Conservation (phyloP, 805 yeast genomes). For the Starmerella sirachaensis region DNA sequence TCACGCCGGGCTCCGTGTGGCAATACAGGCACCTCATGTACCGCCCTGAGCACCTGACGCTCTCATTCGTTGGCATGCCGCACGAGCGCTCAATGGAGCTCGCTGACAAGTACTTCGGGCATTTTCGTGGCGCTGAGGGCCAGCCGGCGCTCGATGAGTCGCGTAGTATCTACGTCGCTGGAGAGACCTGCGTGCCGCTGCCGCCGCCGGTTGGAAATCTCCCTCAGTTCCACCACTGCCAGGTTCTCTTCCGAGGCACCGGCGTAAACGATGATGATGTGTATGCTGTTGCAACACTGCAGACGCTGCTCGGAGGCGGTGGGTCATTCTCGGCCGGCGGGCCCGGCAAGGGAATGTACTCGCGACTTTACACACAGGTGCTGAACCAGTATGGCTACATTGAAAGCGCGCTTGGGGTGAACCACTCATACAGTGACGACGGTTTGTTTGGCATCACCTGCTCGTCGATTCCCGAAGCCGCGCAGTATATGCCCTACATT, state of each 20-base stretch:
- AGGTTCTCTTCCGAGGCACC: slow-evolving; percentile 78
- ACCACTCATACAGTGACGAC: slow-evolving; percentile 79
- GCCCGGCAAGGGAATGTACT: slow-evolving; percentile 98
- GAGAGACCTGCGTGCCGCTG: slow-evolving; percentile 43
- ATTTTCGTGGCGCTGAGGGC: slow-evolving; percentile 33
- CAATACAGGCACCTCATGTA: slow-evolving; percentile 55
- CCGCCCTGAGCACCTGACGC: slow-evolving; percentile 69
- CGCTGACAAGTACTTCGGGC: slow-evolving; percentile 53
- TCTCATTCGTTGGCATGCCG: slow-evolving; percentile 77
- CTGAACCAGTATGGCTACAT: slow-evolving; percentile 83
- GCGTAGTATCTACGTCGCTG: slow-evolving; percentile 46
- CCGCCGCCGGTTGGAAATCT: slow-evolving; percentile 49
- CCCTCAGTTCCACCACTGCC: slow-evolving; percentile 75
- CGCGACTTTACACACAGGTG: slow-evolving; percentile 81
- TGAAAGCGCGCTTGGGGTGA: slow-evolving; percentile 78
- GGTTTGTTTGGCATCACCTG: slow-evolving; percentile 86
- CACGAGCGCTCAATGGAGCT: slow-evolving; percentile 56
- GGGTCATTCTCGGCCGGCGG: slow-evolving; percentile 98
- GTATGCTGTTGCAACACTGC: slow-evolving; percentile 81
- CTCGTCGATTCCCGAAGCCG: slow-evolving; percentile 76
- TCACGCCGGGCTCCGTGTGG: slow-evolving; percentile 42
- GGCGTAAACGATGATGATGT: slow-evolving; percentile 76
- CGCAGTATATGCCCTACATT: slow-evolving; percentile 70
- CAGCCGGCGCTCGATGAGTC: slow-evolving; percentile 8
- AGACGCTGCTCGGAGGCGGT: slow-evolving; percentile 89